A percentile compares a stretch with the other conserved stretches of the same genome.
Conservation (phyloP, 768 basidiomycete genomes). For the Suillus decipiens region DNA sequence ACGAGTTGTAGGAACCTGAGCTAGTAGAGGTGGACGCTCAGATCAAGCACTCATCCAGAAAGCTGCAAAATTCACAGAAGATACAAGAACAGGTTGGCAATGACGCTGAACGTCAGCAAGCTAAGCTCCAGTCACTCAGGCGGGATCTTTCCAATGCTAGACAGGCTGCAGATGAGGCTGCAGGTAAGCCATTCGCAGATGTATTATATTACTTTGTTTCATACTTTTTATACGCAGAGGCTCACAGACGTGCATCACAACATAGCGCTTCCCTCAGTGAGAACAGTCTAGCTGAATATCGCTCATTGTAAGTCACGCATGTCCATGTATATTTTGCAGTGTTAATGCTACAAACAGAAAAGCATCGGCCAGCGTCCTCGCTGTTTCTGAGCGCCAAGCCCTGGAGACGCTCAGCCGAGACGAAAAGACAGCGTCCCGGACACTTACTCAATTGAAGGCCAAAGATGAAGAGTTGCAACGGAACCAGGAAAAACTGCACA, state of each 20-base stretch:
- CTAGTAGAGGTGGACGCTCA: constrained; percentile 84
- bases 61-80: constrained; percentile 68
- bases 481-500: constrained; percentile 54
- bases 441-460: constrained; percentile 65
- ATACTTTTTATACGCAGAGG: constrained; percentile 49
- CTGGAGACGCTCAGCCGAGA: constrained; percentile 82
- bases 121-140: constrained; percentile 55
- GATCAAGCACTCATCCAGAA: constrained; percentile 82
- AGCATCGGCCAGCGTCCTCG: constrained; percentile 73
- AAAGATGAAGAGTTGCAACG: constrained; percentile 65
- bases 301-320: constrained; percentile 22
- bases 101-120: constrained; percentile 53
- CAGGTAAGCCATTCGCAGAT: constrained; percentile 50
- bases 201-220: not conserved
- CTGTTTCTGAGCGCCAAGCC: constrained; percentile 84
- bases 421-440: constrained; percentile 70
- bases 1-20: constrained; percentile 69
- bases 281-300: constrained; percentile 85
- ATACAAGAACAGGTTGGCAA: constrained; percentile 63
- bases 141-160: constrained; percentile 68
- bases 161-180: constrained; percentile 72
- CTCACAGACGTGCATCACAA: constrained; percentile 69
- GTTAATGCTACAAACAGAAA: constrained; percentile 52
- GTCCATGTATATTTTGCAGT: not conserved
- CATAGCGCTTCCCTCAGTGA: constrained; percentile 78